Base-by-base conservation (phyloP, 202 grass and related monocot genomes). In the Zizania palustris region DNA sequence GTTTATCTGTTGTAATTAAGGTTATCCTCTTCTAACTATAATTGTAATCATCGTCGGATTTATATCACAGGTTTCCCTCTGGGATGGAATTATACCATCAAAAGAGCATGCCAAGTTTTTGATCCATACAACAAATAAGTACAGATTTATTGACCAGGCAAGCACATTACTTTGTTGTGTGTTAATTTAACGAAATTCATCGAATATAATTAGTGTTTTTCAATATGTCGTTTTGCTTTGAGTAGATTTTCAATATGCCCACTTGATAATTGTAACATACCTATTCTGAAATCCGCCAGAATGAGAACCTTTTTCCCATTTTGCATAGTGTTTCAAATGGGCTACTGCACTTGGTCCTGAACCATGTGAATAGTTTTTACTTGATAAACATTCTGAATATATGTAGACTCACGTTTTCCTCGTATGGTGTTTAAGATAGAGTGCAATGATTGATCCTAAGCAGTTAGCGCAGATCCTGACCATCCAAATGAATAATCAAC, bases 11-110 rank as follows among this genome's bases (percentile, higher is more conserved):
- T 28, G 36, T 62, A 59, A 58, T 63, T 37, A 11, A 36, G 35
- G 11, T 55, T 78, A 42, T 14, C 3, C 10, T 57, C 5, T 22
- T 65, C n/a, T 9, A 69, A 46, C 4, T 56, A 15, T 42, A 4
- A 39, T 43, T 11, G 16, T 15, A 67, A 7, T 75, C 33, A 19
- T 54, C 67, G 18, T 39, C 37, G 67, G 11, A 19, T 67, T 85
- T 63, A 59, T 76, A 58, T 75, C 8, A 11, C 84, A 98, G 91
- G 91, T 95, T 81, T 98, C 96, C 28, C 85, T 99, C 43, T 99
- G 96, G 96, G 96, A 99, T 88, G 96, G 91, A 79, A 99, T 99
- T 18, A 99, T 99, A 95, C 91, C 89, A 42, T 74, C 85, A 40
- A 99, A 92, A 76, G 91, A 95, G 63, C 87, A 95, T 11, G 87